Percentiles rank a stretch among this genome's conserved stretches.
phyloP scores from a whole-genome alignment of 2,329 filamentous ascomycete species.

The Ophiostoma sp. region DNA sequence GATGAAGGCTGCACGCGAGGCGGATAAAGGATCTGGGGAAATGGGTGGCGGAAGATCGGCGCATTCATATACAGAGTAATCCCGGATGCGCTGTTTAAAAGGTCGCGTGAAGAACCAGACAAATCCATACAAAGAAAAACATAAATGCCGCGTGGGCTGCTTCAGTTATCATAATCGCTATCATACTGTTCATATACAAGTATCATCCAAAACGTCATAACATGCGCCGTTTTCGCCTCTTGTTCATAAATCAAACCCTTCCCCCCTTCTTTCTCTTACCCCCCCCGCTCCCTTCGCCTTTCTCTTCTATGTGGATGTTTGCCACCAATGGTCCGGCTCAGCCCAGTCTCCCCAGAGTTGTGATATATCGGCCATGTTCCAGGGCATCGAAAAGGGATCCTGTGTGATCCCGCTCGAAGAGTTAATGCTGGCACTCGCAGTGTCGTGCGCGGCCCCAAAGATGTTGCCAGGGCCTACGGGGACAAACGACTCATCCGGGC shows the following conservation, averaged over 20 bases:
- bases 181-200: background rate
- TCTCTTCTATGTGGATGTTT: background rate
- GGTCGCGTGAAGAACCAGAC: background rate
- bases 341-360: constrained; percentile 24
- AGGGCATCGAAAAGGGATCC: constrained; percentile 22
- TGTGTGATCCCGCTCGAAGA: background rate
- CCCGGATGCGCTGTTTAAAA: background rate
- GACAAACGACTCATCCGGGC: constrained; percentile 24
- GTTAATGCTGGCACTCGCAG: background rate
- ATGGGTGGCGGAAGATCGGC: background rate
- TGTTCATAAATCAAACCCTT: background rate
- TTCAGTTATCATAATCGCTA: background rate
- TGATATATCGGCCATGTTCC: constrained; percentile 22
- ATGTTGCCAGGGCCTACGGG: constrained; percentile 3
- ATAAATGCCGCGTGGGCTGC: background rate
- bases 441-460: constrained; percentile 10
- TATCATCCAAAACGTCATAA: background rate
- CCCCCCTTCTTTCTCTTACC: background rate
- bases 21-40: constrained; percentile 8
- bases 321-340: constrained; percentile 24
- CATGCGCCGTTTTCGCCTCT: background rate
- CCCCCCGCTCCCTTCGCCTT: background rate
- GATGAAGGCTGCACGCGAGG: background rate
- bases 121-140: background rate
- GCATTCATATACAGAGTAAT: background rate